Conservation (phyloP, 1,139 yeast species). For the Magnusiomyces sp. region DNA sequence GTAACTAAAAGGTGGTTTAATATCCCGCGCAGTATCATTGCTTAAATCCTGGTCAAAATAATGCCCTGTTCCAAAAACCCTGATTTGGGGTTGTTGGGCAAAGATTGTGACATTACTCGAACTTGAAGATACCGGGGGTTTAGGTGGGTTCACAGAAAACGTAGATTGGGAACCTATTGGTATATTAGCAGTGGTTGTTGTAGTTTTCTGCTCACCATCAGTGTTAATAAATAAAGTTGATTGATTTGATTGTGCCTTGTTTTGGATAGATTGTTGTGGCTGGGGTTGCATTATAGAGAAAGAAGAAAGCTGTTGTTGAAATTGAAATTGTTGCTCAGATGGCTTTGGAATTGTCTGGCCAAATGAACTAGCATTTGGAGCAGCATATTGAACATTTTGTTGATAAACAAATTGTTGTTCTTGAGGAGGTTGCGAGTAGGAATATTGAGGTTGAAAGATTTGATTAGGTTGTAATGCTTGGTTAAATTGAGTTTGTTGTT, state of each 20-base stretch:
- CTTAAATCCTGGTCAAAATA: slow-evolving; percentile 54
- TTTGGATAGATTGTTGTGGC: not conserved
- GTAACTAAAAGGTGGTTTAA: slow-evolving; percentile 93
- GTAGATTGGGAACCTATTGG: not conserved
- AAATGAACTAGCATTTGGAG: no score
- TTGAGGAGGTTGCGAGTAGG: not conserved
- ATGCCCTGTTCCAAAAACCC: slow-evolving; percentile 20
- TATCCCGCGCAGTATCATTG: slow-evolving; percentile 82
- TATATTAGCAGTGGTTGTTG: slow-evolving; percentile 5
- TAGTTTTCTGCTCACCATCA: not conserved
- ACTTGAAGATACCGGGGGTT: not conserved
- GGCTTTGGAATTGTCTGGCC: no score
- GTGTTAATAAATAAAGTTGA: slow-evolving; percentile 2
- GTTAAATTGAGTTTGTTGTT: slow-evolving; percentile 5
- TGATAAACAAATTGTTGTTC: slow-evolving; percentile 1
- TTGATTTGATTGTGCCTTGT: slow-evolving; percentile 1
- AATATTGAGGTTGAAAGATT: not conserved
- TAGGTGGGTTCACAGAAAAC: no score
- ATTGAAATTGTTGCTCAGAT: no score
- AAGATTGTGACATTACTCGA: not conserved
- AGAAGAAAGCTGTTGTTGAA: not conserved
- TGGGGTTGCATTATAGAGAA: not conserved
- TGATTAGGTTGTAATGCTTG: not conserved
- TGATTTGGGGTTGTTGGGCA: slow-evolving; percentile 3
- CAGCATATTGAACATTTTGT: no score